Evolutionary conservation across 2,329 filamentous ascomycete genomes (phyloP).

Genomic region (Pseudophaeomoniella oleicola): DNA sequence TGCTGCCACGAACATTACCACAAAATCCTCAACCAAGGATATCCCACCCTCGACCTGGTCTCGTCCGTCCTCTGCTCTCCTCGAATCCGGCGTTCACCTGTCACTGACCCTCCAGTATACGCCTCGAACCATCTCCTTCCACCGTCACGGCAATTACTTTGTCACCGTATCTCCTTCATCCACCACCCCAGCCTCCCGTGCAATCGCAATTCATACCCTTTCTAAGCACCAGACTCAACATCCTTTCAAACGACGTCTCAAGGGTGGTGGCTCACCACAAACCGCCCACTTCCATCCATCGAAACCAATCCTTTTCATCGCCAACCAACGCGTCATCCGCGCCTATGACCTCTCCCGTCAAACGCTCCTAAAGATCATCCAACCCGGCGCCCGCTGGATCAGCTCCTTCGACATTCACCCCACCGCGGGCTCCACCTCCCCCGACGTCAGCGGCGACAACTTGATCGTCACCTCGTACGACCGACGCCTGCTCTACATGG

Average conservation of each 20-base stretch:
- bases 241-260: constrained; percentile 63
- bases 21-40: constrained; percentile 52
- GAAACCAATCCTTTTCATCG: constrained; percentile 86
- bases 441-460: constrained; percentile 83
- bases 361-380: constrained; percentile 81
- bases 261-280: constrained; percentile 63
- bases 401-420: constrained; percentile 88
- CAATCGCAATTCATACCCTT: constrained; percentile 86
- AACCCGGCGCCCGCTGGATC: constrained; percentile 90
- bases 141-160: constrained; percentile 85
- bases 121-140: constrained; percentile 85
- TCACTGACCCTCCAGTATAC: constrained; percentile 65
- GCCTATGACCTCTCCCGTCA: constrained; percentile 88
- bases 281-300: constrained; percentile 89
- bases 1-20: constrained; percentile 45
- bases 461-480: constrained; percentile 91
- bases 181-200: constrained; percentile 35
- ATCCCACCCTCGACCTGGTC: constrained; percentile 57
- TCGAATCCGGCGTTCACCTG: constrained; percentile 61
- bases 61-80: constrained; percentile 58
- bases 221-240: constrained; percentile 91
- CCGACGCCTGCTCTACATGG: constrained; percentile 86
- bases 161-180: constrained; percentile 67
- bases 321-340: constrained; percentile 83
- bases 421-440: constrained; percentile 50